phyloP scores from a whole-genome alignment of 2,329 filamentous ascomycete species.

The Pyrenophora seminiperda region DNA sequence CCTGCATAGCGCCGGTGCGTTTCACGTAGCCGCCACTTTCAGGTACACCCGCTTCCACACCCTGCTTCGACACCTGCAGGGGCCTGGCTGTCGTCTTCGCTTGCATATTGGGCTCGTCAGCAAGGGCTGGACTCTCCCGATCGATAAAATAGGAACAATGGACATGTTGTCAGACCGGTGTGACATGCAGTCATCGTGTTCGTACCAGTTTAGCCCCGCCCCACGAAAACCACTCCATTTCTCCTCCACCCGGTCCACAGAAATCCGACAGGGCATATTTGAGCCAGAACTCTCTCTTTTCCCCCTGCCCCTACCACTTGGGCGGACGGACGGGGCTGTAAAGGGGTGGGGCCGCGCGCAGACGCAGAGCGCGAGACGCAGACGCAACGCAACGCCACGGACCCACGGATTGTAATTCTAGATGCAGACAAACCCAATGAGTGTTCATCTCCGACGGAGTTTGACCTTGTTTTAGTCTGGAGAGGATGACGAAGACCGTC shows the following conservation, averaged over 20 bases:
- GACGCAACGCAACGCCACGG: too few species aligned
- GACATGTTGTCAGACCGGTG: too few species aligned
- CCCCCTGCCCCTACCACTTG: constrained; percentile 4
- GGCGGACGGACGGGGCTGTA: too few species aligned
- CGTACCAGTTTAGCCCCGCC: too few species aligned
- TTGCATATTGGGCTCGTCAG: background rate
- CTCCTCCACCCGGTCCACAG: too few species aligned
- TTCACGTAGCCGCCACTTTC: constrained; percentile 16
- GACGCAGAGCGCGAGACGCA: too few species aligned
- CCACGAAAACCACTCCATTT: too few species aligned
- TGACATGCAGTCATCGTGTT: too few species aligned
- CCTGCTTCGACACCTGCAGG: background rate
- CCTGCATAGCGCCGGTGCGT: constrained; percentile 5
- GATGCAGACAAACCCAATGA: too few species aligned
- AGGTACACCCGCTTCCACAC: constrained; percentile 15
- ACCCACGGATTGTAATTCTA: constrained; percentile 13
- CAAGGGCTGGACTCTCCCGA: too few species aligned
- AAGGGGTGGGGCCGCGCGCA: constrained; percentile 13
- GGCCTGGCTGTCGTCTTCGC: background rate
- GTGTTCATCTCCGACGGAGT: constrained; percentile 15
- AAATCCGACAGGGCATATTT: background rate
- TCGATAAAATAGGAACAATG: too few species aligned
- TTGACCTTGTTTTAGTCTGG: constrained; percentile 4
- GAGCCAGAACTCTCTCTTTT: too few species aligned
- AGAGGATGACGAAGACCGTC: constrained; percentile 4